A percentile compares a stretch with the other conserved stretches of the same genome.
Evolutionary conservation across 192 early-diverging fungal species (phyloP).

Genomic region (Entomortierella beljakovae): DNA sequence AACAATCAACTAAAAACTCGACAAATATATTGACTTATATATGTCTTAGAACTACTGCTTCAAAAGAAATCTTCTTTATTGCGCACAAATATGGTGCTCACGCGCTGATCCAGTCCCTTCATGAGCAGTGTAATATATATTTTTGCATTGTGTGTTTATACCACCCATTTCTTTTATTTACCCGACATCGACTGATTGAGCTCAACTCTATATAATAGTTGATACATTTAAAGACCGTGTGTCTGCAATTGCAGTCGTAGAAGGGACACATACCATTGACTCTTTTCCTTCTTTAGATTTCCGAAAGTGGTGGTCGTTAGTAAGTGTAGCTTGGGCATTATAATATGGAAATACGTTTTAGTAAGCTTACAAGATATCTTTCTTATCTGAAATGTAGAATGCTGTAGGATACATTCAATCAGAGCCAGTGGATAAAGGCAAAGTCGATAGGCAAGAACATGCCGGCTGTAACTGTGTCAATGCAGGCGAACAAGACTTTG

Average conservation of each 20-base stretch:
- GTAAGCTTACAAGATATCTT: too few relatives aligned
- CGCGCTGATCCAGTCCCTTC: conserved; percentile 22
- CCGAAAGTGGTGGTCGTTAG: conserved; percentile 48
- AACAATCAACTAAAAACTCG: neutral
- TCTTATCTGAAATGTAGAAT: conserved; percentile 13
- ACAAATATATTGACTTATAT: neutral
- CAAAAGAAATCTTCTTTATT: conserved; percentile 30
- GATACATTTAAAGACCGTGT: conserved; percentile 42
- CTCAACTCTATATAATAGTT: neutral
- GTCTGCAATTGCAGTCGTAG: conserved; percentile 21
- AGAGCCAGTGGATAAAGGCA: conserved; percentile 12
- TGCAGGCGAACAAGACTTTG: conserved; percentile 18
- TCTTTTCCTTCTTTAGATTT: neutral
- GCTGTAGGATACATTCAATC: conserved; percentile 23
- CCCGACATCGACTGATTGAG: neutral
- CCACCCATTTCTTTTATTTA: neutral
- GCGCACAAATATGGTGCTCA: conserved; percentile 49
- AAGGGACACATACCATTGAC: conserved; percentile 31
- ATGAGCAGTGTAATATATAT: conserved; percentile 42
- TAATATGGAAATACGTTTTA: too few relatives aligned
- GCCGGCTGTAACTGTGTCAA: conserved; percentile 31
- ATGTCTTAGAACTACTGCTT: conserved; percentile 10
- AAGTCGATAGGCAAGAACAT: conserved; percentile 5
- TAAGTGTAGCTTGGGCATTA: too few relatives aligned
- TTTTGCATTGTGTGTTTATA: too few relatives aligned